Evolutionary conservation across 148 eudicot genomes (phyloP).

Genomic region (Silene latifolia): DNA sequence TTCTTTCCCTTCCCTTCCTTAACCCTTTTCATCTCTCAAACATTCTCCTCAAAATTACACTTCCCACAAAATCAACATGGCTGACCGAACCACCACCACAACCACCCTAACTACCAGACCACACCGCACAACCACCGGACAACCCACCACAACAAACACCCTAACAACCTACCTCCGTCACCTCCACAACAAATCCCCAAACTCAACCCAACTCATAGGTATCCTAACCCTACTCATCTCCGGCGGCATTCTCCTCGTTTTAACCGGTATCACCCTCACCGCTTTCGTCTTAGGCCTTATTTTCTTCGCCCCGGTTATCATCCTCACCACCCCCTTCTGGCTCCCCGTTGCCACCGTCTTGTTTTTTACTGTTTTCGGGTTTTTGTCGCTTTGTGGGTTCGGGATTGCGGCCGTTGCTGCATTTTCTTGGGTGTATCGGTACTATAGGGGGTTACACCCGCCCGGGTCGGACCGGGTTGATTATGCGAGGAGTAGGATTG

Average conservation of each 20-base stretch:
- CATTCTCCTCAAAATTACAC: neutral
- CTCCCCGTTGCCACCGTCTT: slow-evolving; percentile 46
- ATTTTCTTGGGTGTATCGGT: slow-evolving; percentile 61
- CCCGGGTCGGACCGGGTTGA: slow-evolving; percentile 80
- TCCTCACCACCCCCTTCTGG: slow-evolving; percentile 79
- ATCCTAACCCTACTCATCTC: slow-evolving; percentile 54
- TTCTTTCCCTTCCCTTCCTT: too few relatives aligned
- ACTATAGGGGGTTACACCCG: slow-evolving; percentile 69
- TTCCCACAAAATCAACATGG: neutral
- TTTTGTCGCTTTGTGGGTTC: slow-evolving; percentile 44
- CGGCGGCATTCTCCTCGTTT: slow-evolving; percentile 51
- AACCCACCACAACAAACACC: slow-evolving; percentile 16
- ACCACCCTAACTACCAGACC: slow-evolving; percentile 7
- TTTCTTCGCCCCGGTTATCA: slow-evolving; percentile 58
- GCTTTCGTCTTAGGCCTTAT: slow-evolving; percentile 37
- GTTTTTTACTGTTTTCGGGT: slow-evolving; percentile 31
- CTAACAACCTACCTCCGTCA: slow-evolving; percentile 36
- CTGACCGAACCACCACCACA: slow-evolving; percentile 7
- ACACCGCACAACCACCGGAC: slow-evolving; percentile 14
- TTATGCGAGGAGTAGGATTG: slow-evolving; percentile 66
- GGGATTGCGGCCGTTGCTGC: slow-evolving; percentile 33
- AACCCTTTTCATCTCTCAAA: too few relatives aligned
- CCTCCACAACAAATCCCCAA: slow-evolving; percentile 41
- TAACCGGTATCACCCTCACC: slow-evolving; percentile 61
- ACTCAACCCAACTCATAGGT: slow-evolving; percentile 62